Base-by-base conservation (phyloP, 1,139 yeast species). In the Geotrichum fermentans region DNA sequence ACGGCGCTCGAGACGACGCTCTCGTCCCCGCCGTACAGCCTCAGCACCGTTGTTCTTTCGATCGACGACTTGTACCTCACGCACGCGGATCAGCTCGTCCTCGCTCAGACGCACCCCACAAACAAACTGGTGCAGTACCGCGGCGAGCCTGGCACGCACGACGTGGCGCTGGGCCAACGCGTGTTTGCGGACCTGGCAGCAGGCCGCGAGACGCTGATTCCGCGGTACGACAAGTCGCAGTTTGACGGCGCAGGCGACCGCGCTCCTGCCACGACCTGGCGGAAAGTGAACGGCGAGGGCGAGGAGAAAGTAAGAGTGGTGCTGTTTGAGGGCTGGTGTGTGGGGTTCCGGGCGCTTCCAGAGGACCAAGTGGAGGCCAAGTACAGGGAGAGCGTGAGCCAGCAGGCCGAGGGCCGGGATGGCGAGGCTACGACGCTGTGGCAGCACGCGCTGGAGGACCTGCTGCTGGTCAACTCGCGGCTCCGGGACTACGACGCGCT, bases 91-190 rank as follows among this genome's bases (percentile, higher is more conserved):
- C 96, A 87, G 61, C 55, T 52, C 13, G 55, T 58, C 33, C 58
- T 88, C 30, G 75, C 77, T 3, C 54, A 54, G 11, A 55, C 63
- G 28, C 68, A 74, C 1, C 38, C 39, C 16, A 73, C 69, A 4
- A 89, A 89, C 62, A 64, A 67, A 32, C 67, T 88, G 47, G 62
- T 86, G 24, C 78, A 75, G 55, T 96, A 96, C 2, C 70, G 97
- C 39, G 98, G 98, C 0, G 72, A 87, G 28, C 97, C 97, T 0
- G 97, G 97, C 0, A 90, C 98, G 0, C 98, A 92, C 63, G 97
- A 92, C 61, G 59, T 85, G 36, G 59, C 58, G 1, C 58, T 79
- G 16, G 69, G 75, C 4, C n/a, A 52, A 1, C 50, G 59, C 1
- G 58, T 67, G n/a, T 54, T 73, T 17, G 45, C 52, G 14, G 46